Percentiles rank a stretch among this genome's conserved stretches.
Evolutionary conservation across 2,329 filamentous ascomycete species (phyloP).

Genomic region (Exophiala viscosa): DNA sequence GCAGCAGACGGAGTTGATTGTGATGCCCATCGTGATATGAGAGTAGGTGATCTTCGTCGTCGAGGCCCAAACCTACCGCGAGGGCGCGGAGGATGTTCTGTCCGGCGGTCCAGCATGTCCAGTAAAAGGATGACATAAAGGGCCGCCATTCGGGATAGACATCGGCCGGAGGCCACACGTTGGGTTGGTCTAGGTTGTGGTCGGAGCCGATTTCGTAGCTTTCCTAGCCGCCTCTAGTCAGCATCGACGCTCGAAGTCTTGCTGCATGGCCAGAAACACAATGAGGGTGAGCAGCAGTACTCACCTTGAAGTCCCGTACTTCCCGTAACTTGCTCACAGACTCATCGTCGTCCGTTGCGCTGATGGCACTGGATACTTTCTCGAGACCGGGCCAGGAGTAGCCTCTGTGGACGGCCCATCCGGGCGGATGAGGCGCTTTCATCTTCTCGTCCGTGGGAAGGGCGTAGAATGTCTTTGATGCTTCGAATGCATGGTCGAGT

Average conservation of each 20-base stretch:
- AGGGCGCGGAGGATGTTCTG: slow-evolving; percentile 46
- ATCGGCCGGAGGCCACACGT: slow-evolving; percentile 48
- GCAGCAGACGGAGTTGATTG: slow-evolving; percentile 59
- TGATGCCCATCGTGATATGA: slow-evolving; percentile 53
- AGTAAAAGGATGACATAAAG: slow-evolving; percentile 51
- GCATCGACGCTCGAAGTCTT: too few relatives aligned
- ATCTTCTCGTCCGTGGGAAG: slow-evolving; percentile 46
- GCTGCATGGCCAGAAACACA: too few relatives aligned
- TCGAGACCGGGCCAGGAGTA: slow-evolving; percentile 55
- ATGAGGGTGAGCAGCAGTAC: too few relatives aligned
- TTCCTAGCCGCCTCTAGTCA: too few relatives aligned
- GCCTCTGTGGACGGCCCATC: slow-evolving; percentile 51
- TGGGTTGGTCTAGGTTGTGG: slow-evolving; percentile 43
- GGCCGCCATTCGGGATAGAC: slow-evolving; percentile 45
- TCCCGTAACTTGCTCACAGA: slow-evolving; percentile 42
- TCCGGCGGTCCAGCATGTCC: slow-evolving; percentile 50
- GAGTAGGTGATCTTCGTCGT: slow-evolving; percentile 45
- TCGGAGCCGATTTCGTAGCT: slow-evolving; percentile 53
- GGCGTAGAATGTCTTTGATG: slow-evolving; percentile 44
- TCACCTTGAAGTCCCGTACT: slow-evolving; percentile 51
- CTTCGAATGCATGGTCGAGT: slow-evolving; percentile 44
- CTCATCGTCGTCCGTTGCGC: slow-evolving; percentile 41
- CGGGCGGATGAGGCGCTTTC: slow-evolving; percentile 49
- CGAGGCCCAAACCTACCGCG: slow-evolving; percentile 47
- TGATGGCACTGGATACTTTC: slow-evolving; percentile 49